Evolutionary conservation across 2,329 filamentous ascomycete species (phyloP).

Genomic region (Sphaerulina musiva): DNA sequence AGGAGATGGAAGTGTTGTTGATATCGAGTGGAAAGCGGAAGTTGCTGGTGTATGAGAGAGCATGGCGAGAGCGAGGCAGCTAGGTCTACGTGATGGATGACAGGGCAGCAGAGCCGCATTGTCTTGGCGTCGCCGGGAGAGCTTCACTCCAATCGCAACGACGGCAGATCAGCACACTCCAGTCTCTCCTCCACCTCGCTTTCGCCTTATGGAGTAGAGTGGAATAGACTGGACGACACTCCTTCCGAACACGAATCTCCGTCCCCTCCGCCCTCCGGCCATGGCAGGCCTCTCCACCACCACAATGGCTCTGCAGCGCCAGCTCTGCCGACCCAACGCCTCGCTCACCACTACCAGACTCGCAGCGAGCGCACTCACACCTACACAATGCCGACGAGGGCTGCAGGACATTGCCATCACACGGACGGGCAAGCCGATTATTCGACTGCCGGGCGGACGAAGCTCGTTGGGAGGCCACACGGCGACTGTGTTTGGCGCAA

Average conservation of each 20-base stretch:
- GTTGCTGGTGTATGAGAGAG: too few relatives aligned
- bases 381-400: slow-evolving; percentile 32
- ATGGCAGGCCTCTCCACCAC: slow-evolving; percentile 30
- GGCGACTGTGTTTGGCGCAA: slow-evolving; percentile 95
- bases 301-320: slow-evolving; percentile 32
- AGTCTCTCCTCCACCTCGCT: neutral
- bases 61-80: neutral
- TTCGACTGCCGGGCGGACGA: slow-evolving; percentile 81
- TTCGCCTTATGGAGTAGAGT: slow-evolving; percentile 14
- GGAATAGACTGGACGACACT: slow-evolving; percentile 1
- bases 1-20: neutral
- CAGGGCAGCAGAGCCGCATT: slow-evolving; percentile 7
- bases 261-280: slow-evolving; percentile 19
- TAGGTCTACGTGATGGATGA: neutral
- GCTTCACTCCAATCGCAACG: slow-evolving; percentile 9
- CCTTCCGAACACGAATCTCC: neutral
- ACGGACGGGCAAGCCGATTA: slow-evolving; percentile 89
- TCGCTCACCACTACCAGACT: slow-evolving; percentile 21
- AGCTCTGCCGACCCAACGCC: slow-evolving; percentile 30
- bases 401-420: slow-evolving; percentile 85
- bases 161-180: neutral
- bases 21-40: neutral
- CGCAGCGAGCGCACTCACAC: slow-evolving; percentile 23
- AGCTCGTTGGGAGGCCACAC: slow-evolving; percentile 65
- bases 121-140: slow-evolving; percentile 1